Percentiles rank a stretch among this genome's conserved stretches.
Conservation (phyloP, 169 alveolate genomes). For the Eimeria praecox region DNA sequence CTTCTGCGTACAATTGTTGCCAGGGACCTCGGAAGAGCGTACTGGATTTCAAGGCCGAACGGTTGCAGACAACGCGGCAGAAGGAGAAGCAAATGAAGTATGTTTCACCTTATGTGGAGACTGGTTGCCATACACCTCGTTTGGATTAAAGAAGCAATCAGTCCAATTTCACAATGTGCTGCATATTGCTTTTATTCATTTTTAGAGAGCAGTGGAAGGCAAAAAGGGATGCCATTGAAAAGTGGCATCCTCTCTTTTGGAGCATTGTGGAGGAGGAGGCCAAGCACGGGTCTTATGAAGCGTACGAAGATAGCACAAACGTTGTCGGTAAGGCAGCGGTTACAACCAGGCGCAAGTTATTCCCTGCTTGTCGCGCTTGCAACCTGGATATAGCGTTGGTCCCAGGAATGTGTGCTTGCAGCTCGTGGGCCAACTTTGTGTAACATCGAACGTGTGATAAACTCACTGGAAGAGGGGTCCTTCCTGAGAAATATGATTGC, state of each 20-base stretch:
- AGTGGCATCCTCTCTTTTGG: constrained; percentile 49
- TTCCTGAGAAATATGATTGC: constrained; percentile 64
- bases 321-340: constrained; percentile 1
- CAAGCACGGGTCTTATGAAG: constrained; percentile 34
- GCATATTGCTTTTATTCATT: neutral
- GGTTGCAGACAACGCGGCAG: constrained; percentile 35
- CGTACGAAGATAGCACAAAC: neutral
- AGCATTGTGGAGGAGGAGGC: constrained; percentile 64
- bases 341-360: neutral
- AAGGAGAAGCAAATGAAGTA: constrained; percentile 55
- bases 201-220: constrained; percentile 24
- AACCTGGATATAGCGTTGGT: neutral
- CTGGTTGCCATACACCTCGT: neutral
- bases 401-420: neutral
- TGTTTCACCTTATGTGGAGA: neutral
- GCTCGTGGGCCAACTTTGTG: constrained; percentile 61
- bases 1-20: neutral
- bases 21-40: constrained; percentile 63
- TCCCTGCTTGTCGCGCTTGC: constrained; percentile 4
- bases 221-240: constrained; percentile 12
- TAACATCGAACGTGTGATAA: constrained; percentile 38
- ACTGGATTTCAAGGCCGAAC: constrained; percentile 15
- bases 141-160: neutral
- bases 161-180: neutral
- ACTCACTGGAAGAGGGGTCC: constrained; percentile 54